Base-by-base conservation (phyloP, 805 yeast genomes). In the Candida quercuum region DNA sequence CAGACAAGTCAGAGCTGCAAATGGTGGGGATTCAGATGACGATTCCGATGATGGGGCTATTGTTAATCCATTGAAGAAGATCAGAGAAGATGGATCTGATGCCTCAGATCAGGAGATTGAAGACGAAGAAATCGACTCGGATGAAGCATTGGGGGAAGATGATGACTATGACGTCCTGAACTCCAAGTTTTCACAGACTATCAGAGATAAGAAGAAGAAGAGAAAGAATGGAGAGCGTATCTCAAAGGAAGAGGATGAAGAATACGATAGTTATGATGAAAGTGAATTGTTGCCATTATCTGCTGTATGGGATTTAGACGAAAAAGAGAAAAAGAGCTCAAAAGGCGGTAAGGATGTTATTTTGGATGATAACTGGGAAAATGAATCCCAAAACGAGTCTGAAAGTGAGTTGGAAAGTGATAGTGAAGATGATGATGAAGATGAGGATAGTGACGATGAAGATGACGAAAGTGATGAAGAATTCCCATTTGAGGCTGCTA, bases 261-360 rank as follows among this genome's bases (percentile, higher is more conserved):
- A 75, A 11, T 83, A 85, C 53, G 74, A 74, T 19, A 80, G 89
- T 52, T 69, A 84, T 30, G 95, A 86, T 50, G 96, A 86, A 54
- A 66, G 60, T 22, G 84, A 86, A 47, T 68, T 88, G 37, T 71
- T 83, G 41, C 75, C 94, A 0, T 66, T 88, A 28, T 82, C 95
- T n/a, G 88, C 81, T 48, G 88, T 86, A 3, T 87, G 95, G 95
- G 96, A 84, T 53, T 60, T 77, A 60, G 93, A 86, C 56, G 86
- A 80, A 23, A 62, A 57, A 21, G 81, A 74, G 41, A 45, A 54
- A 36, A 54, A 55, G 29, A 53, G 49, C 32, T 42, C 52, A 6
- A 64, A 52, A 17, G 56, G 51, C 7, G 42, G 48, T 12, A 40
- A 49, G 18, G 54, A 43, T n/a, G 19, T 41, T 11, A 41, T 31